phyloP scores from a whole-genome alignment of 208 protist genomes.

The Chromosphaera perkinsii region DNA sequence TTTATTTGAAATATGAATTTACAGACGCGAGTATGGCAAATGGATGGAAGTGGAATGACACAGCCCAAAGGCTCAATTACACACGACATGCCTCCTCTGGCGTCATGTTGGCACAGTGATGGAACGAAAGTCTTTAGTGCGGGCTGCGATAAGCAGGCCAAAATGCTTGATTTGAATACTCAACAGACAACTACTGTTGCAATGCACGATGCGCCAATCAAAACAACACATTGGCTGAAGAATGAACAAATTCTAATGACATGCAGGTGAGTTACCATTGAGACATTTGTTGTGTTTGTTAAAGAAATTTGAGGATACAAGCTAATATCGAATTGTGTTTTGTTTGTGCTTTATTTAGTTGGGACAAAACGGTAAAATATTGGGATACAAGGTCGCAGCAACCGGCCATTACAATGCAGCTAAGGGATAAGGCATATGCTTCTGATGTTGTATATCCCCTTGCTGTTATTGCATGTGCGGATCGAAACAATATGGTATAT shows the following conservation, averaged over 20 bases:
- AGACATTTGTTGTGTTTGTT: neutral
- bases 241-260: neutral
- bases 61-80: too few relatives aligned
- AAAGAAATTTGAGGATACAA: neutral
- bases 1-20: too few relatives aligned
- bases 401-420: neutral
- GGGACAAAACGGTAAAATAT: slow-evolving; percentile 10
- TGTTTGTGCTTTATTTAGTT: too few relatives aligned
- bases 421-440: neutral
- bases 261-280: neutral
- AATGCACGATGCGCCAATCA: slow-evolving; percentile 14
- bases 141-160: slow-evolving; percentile 8
- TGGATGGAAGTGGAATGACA: too few relatives aligned
- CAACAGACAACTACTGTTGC: neutral
- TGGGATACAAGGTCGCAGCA: neutral
- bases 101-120: slow-evolving; percentile 3
- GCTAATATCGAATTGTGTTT: neutral
- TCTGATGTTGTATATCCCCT: neutral
- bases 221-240: neutral
- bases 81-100: too few relatives aligned
- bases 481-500: slow-evolving; percentile 13
- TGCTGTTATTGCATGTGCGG: neutral
- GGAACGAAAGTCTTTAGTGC: slow-evolving; percentile 9
- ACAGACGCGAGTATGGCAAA: too few relatives aligned
- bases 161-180: neutral